Base-by-base conservation (phyloP, 2,329 filamentous ascomycete species). In the Tothia fuscella region DNA sequence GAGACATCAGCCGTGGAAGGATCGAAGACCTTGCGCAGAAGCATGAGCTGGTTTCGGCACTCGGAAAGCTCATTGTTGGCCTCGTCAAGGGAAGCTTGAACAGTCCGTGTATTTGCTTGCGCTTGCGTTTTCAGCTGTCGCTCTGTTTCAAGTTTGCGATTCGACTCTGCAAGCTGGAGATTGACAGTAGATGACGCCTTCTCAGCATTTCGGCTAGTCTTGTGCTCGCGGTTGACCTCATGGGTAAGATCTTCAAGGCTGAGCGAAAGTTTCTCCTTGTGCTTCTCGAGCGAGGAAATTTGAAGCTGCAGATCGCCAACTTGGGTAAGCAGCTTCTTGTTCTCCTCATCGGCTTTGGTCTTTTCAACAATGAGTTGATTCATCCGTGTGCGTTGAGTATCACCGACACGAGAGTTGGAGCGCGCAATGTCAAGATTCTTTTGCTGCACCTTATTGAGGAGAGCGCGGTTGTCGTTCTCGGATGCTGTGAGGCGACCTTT, bases 361-460 rank as follows among this genome's bases (percentile, higher is more conserved):
- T 94, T 96, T 54, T 95, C 89, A 13, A 79, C 75, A 48, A 89
- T 86, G 21, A 95, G 66, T 45, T 80, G 77, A 29, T 75, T 61
- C 36, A 95, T 68, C 50, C 91, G 82, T 2, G 79, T 72, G 28
- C 88, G 79, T 35, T 87, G 84, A 24, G 78, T 83, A 51, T 96
- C 89, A 47, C 76, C 87, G 22, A 83, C 89, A 45, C 81, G 80
- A 4, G 88, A 93, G 46, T 77, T 85, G 1, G 89, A 91, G 34
- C 91, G 77, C 30, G 89, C 89, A 58, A 98, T 93, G 56, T 98
- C 89, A 5, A 98, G 72, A 22, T 93, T 91, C 67, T 96, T 96
- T 55, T 96, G 89, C 54, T 96, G 89, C 14, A 98, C 72, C 62
- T 96, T 96, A 65, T 95, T 96, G 49, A 96, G 72, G n/a, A 98